Evolutionary conservation across 495 filamentous ascomycete species (phyloP).

Genomic region (Lasiosphaeria hispida): DNA sequence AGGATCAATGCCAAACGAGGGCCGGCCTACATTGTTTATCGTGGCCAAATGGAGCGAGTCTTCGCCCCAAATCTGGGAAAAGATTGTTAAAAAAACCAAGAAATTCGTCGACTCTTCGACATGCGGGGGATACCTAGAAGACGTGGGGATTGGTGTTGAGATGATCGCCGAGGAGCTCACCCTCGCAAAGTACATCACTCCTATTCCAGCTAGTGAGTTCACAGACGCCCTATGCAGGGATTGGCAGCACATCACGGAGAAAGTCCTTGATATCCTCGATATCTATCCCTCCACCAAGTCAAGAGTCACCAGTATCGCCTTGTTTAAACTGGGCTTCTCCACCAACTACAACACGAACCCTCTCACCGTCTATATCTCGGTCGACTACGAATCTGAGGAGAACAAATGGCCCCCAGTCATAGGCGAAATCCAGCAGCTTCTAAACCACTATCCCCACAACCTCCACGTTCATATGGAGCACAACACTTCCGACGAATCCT

Average conservation of each 20-base stretch:
- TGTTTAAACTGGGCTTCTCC: conserved; percentile 3
- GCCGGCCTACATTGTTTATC: background rate
- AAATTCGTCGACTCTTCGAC: conserved; percentile 1
- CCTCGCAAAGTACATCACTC: too few species aligned
- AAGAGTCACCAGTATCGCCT: background rate
- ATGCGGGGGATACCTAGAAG: background rate
- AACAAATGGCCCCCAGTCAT: too few species aligned
- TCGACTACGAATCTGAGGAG: too few species aligned
- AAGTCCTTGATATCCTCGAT: too few species aligned
- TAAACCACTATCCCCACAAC: too few species aligned
- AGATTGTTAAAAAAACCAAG: background rate
- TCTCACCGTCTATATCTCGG: too few species aligned
- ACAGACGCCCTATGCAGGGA: too few species aligned
- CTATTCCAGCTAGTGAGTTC: too few species aligned
- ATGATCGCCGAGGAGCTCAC: background rate
- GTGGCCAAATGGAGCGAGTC: background rate
- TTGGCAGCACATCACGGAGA: too few species aligned
- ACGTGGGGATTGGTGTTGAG: background rate
- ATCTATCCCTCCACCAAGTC: background rate
- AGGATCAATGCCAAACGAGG: background rate
- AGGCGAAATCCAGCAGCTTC: too few species aligned
- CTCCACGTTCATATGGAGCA: too few species aligned
- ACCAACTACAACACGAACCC: too few species aligned
- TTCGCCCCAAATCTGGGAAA: background rate
- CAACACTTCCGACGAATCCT: background rate